These are phyloP conservation scores for Fagopyrum homotropicum DNA, from an alignment of 148 eudicot genomes.

Conservation along the genomic window DNA sequence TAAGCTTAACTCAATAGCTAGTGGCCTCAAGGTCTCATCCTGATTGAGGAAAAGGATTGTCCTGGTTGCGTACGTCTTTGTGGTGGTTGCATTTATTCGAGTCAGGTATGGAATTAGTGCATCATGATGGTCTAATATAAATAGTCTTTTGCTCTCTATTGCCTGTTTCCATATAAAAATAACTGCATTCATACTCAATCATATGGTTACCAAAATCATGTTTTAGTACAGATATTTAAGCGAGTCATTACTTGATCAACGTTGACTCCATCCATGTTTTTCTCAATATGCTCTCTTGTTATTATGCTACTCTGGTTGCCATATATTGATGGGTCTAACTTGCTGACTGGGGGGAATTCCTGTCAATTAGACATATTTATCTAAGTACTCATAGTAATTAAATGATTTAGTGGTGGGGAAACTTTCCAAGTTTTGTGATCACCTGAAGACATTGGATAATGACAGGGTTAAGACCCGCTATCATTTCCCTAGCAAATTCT, in stretches of 20 bases:
- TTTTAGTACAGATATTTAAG: background rate
- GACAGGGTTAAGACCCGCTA: slow-evolving; percentile 89
- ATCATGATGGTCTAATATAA: slow-evolving; percentile 73
- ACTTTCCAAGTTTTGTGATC: slow-evolving; percentile 8
- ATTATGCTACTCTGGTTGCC: slow-evolving; percentile 65
- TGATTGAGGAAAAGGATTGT: slow-evolving; percentile 57
- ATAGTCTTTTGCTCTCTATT: slow-evolving; percentile 42
- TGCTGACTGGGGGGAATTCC: slow-evolving; percentile 40
- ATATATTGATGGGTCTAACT: slow-evolving; percentile 46
- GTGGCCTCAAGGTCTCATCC: slow-evolving; percentile 66
- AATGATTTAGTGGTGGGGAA: background rate
- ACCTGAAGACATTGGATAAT: slow-evolving; percentile 60
- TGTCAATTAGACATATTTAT: background rate
- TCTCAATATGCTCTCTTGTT: slow-evolving; percentile 36
- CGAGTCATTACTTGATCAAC: slow-evolving; percentile 37
- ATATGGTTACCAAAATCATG: background rate
- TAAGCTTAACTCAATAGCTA: slow-evolving; percentile 67
- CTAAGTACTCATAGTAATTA: background rate
- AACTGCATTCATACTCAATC: background rate
- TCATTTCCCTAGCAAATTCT: slow-evolving; percentile 91
- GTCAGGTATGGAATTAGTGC: slow-evolving; percentile 55
- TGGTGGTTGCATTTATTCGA: slow-evolving; percentile 48
- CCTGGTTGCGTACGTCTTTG: slow-evolving; percentile 65
- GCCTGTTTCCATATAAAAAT: slow-evolving; percentile 29
- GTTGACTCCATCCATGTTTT: slow-evolving; percentile 43